Conservation (phyloP, 352 stramenopile species). For the Globisporangium radiosum region DNA sequence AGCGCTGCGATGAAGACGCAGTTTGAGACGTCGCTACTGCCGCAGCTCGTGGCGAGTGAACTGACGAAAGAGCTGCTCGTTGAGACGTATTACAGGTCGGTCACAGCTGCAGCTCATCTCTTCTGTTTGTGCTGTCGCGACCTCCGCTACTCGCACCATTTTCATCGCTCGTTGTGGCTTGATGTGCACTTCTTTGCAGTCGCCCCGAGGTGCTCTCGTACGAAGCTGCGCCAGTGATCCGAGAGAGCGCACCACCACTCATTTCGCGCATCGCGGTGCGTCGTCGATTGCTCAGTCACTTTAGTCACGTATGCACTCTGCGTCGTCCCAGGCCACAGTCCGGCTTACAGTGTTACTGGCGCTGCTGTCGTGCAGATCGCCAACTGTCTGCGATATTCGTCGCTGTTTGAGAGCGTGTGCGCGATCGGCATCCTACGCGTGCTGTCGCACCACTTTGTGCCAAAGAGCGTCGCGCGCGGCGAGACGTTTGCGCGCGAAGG, state of each 20-base stretch:
- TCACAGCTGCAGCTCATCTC: too few species aligned
- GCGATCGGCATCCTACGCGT: constrained; percentile 71
- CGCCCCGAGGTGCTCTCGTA: constrained; percentile 50
- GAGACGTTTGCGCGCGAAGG: constrained; percentile 63
- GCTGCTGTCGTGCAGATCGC: constrained; percentile 36
- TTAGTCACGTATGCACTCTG: too few species aligned
- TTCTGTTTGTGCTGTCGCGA: background rate
- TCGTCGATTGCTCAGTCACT: background rate
- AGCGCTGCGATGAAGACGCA: constrained; percentile 23
- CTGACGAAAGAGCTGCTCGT: constrained; percentile 69
- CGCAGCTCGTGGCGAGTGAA: constrained; percentile 48
- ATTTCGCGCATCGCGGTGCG: constrained; percentile 72
- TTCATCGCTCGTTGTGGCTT: background rate
- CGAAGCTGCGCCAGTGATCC: constrained; percentile 30
- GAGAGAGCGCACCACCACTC: constrained; percentile 35
- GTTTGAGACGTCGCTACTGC: constrained; percentile 53
- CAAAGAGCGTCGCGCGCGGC: constrained; percentile 35
- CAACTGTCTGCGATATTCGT: constrained; percentile 73
- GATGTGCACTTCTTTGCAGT: constrained; percentile 11
- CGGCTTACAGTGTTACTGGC: background rate
- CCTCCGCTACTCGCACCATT: background rate
- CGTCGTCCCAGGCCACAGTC: too few species aligned
- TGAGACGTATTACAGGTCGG: constrained; percentile 63
- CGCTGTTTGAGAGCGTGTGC: constrained; percentile 76
- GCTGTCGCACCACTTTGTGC: constrained; percentile 74